phyloP scores from a whole-genome alignment of 2,329 filamentous ascomycete genomes.

The Colletotrichum caudatum region DNA sequence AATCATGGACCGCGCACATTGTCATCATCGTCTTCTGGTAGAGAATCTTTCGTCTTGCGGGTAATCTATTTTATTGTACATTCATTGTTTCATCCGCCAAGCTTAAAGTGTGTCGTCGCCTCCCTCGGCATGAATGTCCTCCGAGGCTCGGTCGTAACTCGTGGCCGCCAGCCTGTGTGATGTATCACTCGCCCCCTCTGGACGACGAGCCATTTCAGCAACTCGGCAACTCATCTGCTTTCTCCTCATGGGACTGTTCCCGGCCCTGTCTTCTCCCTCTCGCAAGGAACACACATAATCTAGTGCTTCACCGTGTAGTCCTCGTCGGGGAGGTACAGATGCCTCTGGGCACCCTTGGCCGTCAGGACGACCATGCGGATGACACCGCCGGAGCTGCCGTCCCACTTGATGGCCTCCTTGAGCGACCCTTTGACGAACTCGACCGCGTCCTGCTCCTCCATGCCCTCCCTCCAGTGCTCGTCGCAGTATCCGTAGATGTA shows the following conservation, averaged over 20 bases:
- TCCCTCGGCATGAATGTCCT: conserved; percentile 26
- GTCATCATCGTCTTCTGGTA: neutral
- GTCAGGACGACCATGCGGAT: conserved; percentile 98
- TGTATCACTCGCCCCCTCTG: conserved; percentile 12
- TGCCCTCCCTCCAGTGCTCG: conserved; percentile 92
- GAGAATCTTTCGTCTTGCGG: conserved; percentile 34
- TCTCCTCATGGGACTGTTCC: neutral
- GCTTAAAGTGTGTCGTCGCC: conserved; percentile 29
- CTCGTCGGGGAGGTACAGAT: conserved; percentile 95
- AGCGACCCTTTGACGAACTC: conserved; percentile 92
- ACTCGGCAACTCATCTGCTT: neutral
- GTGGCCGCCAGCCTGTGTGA: conserved; percentile 27
- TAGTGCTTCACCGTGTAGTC: conserved; percentile 80
- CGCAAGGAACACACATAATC: conserved; percentile 51
- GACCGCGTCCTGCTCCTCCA: conserved; percentile 92
- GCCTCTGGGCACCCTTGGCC: conserved; percentile 87
- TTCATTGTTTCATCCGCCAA: conserved; percentile 39
- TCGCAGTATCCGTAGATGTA: conserved; percentile 99
- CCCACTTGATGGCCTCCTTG: conserved; percentile 98
- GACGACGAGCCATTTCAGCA: neutral
- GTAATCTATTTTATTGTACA: conserved; percentile 42
- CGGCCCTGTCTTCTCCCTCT: conserved; percentile 19
- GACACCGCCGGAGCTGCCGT: conserved; percentile 97
- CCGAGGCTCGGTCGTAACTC: conserved; percentile 34
- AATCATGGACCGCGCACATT: neutral